A percentile compares a stretch with the other conserved stretches of the same genome.
Conservation (phyloP, 495 filamentous ascomycete genomes). For the Bryoglossum gracile region DNA sequence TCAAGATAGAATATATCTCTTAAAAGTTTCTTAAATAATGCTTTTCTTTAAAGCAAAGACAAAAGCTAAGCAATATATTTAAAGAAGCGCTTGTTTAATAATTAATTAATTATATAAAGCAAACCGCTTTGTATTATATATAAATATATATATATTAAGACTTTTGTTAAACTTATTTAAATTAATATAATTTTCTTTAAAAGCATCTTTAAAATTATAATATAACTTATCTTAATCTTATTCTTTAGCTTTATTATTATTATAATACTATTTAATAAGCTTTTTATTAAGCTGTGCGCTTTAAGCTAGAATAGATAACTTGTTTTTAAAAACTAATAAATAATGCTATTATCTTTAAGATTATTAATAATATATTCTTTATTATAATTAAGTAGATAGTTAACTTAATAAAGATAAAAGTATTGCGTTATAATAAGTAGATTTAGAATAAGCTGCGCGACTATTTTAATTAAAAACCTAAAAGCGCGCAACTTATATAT, state of each 20-base stretch:
- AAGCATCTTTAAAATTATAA: not conserved
- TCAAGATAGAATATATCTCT: too few relatives aligned
- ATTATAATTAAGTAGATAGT: conserved; percentile 9
- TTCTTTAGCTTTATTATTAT: conserved; percentile 15
- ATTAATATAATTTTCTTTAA: conserved; percentile 1
- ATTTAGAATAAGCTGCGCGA: conserved; percentile 1
- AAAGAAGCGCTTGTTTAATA: not conserved
- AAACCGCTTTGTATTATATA: conserved; percentile 8
- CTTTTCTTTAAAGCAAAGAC: too few relatives aligned
- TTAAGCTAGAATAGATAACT: conserved; percentile 9
- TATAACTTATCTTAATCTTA: conserved; percentile 4
- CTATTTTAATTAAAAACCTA: conserved; percentile 5
- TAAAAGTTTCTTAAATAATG: too few relatives aligned
- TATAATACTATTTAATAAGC: conserved; percentile 8
- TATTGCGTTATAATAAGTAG: not conserved
- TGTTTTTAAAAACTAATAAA: conserved; percentile 10
- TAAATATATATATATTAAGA: not conserved
- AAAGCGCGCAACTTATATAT: conserved; percentile 1
- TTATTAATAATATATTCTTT: not conserved
- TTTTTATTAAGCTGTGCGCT: conserved; percentile 5
- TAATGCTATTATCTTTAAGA: conserved; percentile 5
- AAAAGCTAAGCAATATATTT: too few relatives aligned
- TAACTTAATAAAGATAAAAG: conserved; percentile 11
- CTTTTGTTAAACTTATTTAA: too few relatives aligned
- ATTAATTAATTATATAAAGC: conserved; percentile 2